phyloP scores from a whole-genome alignment of 345 rosid species.

The Eucalyptus rudis region DNA sequence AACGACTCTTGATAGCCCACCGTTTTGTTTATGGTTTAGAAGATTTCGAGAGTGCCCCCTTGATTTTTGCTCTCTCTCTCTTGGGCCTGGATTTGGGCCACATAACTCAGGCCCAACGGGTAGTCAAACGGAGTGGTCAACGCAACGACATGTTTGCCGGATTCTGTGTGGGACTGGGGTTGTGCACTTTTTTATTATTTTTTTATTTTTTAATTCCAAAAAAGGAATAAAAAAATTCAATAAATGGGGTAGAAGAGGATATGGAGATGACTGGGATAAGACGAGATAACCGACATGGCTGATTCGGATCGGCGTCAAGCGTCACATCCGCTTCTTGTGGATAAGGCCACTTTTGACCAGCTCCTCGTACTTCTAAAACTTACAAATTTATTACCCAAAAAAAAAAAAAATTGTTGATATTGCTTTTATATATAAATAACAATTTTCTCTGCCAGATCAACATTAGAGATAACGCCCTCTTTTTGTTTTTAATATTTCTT shows the following conservation, averaged over 20 bases:
- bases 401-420: not conserved
- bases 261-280: not conserved
- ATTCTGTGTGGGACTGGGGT: too few species aligned
- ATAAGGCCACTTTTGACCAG: not conserved
- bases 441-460: not conserved
- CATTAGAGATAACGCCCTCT: not conserved
- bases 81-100: too few species aligned
- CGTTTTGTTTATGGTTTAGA: not conserved
- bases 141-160: too few species aligned
- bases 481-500: not conserved
- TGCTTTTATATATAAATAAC: not conserved
- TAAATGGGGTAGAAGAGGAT: not conserved
- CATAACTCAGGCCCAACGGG: too few species aligned
- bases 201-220: too few species aligned
- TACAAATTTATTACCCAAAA: not conserved
- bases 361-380: not conserved
- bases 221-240: too few species aligned
- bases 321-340: not conserved
- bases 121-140: too few species aligned
- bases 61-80: too few species aligned
- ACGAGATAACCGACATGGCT: not conserved
- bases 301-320: constrained; percentile 19
- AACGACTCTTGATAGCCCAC: not conserved
- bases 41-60: not conserved
- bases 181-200: too few species aligned